Evolutionary conservation across 2,329 filamentous ascomycete genomes (phyloP).

Genomic region (Arthroderma uncinatum): DNA sequence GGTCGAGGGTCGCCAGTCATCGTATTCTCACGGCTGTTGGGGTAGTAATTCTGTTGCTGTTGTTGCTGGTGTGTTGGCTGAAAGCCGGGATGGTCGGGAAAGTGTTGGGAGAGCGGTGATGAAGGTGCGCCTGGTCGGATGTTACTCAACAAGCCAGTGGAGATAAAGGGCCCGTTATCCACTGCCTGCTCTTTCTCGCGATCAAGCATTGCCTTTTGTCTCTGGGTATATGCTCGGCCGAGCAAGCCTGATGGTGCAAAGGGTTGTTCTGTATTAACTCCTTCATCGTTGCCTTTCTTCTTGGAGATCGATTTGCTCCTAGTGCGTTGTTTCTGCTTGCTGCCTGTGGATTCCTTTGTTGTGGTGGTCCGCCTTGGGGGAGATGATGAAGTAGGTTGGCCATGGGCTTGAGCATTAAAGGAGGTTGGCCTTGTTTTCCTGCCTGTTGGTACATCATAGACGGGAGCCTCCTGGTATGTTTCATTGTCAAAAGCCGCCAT

Average conservation of each 20-base stretch:
- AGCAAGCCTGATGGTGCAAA: conserved; percentile 30
- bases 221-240: conserved; percentile 31
- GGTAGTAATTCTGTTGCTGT: conserved; percentile 11
- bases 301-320: conserved; percentile 7
- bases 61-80: conserved; percentile 6
- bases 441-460: conserved; percentile 26
- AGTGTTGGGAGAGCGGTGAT: conserved; percentile 26
- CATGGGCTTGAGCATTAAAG: not conserved
- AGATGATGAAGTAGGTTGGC: conserved; percentile 2
- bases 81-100: conserved; percentile 18
- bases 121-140: conserved; percentile 18
- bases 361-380: conserved; percentile 5
- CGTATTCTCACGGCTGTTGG: conserved; percentile 26
- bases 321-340: conserved; percentile 4
- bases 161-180: conserved; percentile 38
- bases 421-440: not conserved
- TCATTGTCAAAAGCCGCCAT: conserved; percentile 14
- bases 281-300: not conserved
- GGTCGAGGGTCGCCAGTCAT: conserved; percentile 19
- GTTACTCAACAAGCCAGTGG: conserved; percentile 43
- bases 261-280: conserved; percentile 16
- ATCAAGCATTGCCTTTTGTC: conserved; percentile 32
- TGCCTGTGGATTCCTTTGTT: not conserved
- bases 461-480: conserved; percentile 35
- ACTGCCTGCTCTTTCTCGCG: conserved; percentile 25